Base-by-base conservation (phyloP, 164 flowering plant genomes). In the Tetracentron sinense region DNA sequence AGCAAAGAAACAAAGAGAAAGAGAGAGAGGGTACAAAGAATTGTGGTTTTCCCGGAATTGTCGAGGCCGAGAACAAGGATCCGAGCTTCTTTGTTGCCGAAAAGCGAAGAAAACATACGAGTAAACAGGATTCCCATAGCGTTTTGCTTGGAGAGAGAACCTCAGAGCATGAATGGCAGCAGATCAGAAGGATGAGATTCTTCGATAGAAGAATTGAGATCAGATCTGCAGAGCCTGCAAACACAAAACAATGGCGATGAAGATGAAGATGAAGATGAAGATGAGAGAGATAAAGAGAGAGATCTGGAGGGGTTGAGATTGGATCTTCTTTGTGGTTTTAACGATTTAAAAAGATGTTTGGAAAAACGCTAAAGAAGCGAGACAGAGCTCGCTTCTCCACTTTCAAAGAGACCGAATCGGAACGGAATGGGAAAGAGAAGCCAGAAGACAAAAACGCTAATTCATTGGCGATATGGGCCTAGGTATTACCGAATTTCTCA, bases 21-120 rank as follows among this genome's bases (percentile, higher is more conserved):
- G 35, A 15, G 28, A 54, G 30, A 35, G 17, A n/a, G n/a, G 29
- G 63, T 84, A 94, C 99, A 94, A 23, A 94, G 92, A 67, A 94
- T 94, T 2, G 99, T 94, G 52, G 99, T 94, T 82, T 94, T 94
- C 21, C 99, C 99, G 29, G 99, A 96, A 87, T 94, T 94, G 81
- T 94, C 99, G 61, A 94, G 97, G 7, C 99, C 99, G 11, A 94
- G 88, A 42, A 94, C 97, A 19, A 94, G 92, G 86, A 94, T 94
- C 72, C 97, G 79, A 70, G 99, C 99, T 75, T 94, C 99, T 53
- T 66, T 81, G 77, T 80, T 84, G 19, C 99, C 97, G 65, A 94
- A 91, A 1, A 94, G 60, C 0, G 96, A 86, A 20, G 97, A 85
- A 79, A 94, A 92, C 82, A 94, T 67, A 46, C 82, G 71, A 52